Evolutionary conservation across 2,329 filamentous ascomycete genomes (phyloP).

Genomic region (Neofusicoccum ribis): DNA sequence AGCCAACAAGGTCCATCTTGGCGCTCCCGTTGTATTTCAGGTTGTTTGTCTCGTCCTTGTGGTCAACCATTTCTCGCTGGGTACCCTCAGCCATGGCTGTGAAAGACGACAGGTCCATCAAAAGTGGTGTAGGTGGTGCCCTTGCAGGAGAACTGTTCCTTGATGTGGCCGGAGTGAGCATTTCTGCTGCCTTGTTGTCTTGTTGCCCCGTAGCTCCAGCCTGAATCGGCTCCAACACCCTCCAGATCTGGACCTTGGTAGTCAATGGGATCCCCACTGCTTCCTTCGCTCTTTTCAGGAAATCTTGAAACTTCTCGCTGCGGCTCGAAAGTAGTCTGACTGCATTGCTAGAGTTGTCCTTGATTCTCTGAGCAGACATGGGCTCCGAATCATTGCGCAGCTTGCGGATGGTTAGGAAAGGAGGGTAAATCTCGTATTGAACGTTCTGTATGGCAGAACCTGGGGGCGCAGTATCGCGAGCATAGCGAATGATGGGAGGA

Average conservation of each 20-base stretch:
- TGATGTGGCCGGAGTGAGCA: slow-evolving; percentile 47
- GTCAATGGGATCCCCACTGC: slow-evolving; percentile 65
- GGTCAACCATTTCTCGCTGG: slow-evolving; percentile 64
- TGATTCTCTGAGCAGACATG: slow-evolving; percentile 57
- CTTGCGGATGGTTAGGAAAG: slow-evolving; percentile 81
- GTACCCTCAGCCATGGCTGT: slow-evolving; percentile 60
- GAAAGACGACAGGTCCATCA: slow-evolving; percentile 65
- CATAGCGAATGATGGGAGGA: slow-evolving; percentile 70
- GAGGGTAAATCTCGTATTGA: slow-evolving; percentile 80
- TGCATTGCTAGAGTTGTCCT: slow-evolving; percentile 62
- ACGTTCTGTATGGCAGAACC: slow-evolving; percentile 60
- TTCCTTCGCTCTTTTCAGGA: slow-evolving; percentile 72
- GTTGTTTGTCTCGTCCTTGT: slow-evolving; percentile 71
- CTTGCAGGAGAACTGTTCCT: slow-evolving; percentile 46
- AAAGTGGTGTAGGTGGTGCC: slow-evolving; percentile 51
- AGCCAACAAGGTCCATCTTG: slow-evolving; percentile 64
- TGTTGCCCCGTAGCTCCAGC: slow-evolving; percentile 31
- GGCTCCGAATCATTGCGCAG: slow-evolving; percentile 62
- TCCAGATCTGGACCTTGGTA: slow-evolving; percentile 77
- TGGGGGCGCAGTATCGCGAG: slow-evolving; percentile 71
- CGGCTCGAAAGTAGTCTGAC: slow-evolving; percentile 70
- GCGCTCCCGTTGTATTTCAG: slow-evolving; percentile 74
- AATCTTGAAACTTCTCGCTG: slow-evolving; percentile 68
- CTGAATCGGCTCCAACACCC: slow-evolving; percentile 55
- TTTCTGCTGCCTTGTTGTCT: slow-evolving; percentile 29